A percentile compares a stretch with the other conserved stretches of the same genome.
These are phyloP conservation scores for Solanum hybrid DNA, from an alignment of 305 asterid species.

Conservation along the genomic window DNA sequence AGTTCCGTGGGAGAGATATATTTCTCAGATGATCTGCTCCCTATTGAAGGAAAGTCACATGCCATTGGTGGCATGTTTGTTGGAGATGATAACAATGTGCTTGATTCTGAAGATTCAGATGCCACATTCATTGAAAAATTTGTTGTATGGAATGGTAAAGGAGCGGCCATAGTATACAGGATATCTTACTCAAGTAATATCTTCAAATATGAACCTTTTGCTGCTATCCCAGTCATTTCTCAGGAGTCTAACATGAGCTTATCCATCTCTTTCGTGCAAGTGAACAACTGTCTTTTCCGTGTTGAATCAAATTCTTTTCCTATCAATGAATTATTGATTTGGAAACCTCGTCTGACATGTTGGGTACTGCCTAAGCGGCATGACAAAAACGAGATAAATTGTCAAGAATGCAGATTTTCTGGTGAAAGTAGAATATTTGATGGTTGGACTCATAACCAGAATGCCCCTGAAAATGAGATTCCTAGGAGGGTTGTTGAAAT, in stretches of 20 bases:
- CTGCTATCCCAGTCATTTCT: conserved; percentile 45
- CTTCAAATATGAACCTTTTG: conserved; percentile 41
- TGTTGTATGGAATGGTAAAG: conserved; percentile 71
- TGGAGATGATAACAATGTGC: conserved; percentile 26
- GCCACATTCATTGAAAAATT: conserved; percentile 43
- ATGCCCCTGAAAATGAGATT: conserved; percentile 18
- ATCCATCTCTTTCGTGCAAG: conserved; percentile 47
- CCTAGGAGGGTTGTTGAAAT: conserved; percentile 17
- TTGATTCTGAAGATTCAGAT: conserved; percentile 19
- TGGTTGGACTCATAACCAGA: conserved; percentile 37
- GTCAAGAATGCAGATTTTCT: conserved; percentile 36
- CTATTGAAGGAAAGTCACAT: conserved; percentile 37
- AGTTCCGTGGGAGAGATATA: conserved; percentile 52
- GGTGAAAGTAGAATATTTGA: conserved; percentile 48
- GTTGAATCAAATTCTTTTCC: conserved; percentile 60
- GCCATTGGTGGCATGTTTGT: conserved; percentile 62
- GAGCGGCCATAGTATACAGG: conserved; percentile 56
- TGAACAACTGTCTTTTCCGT: conserved; percentile 44
- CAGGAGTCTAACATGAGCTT: conserved; percentile 29
- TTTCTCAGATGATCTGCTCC: conserved; percentile 52
- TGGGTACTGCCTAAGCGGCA: conserved; percentile 55
- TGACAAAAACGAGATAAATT: conserved; percentile 23
- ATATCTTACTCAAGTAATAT: conserved; percentile 39
- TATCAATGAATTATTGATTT: conserved; percentile 43
- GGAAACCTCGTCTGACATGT: conserved; percentile 70